Conservation (phyloP, 164 flowering plant species). For the Pachysandra terminalis region DNA sequence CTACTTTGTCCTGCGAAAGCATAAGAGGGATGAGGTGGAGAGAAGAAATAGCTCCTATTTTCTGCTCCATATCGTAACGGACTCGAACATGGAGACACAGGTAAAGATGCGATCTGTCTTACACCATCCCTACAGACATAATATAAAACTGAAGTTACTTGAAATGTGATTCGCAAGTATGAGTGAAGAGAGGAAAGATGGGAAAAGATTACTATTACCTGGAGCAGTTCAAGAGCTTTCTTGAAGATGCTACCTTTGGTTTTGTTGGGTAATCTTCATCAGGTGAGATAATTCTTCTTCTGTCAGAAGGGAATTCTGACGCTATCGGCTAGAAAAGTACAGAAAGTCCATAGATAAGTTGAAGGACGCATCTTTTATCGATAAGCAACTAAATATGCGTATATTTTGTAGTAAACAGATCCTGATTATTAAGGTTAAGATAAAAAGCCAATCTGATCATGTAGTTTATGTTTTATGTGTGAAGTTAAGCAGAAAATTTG, state of each 20-base stretch:
- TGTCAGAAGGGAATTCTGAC: slow-evolving; percentile 35
- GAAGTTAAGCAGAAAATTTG: background rate
- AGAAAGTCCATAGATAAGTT: background rate
- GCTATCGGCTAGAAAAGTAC: slow-evolving; percentile 37
- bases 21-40: slow-evolving; percentile 71
- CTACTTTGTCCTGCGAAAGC: slow-evolving; percentile 24
- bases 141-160: too few relatives aligned
- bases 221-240: slow-evolving; percentile 32
- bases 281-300: slow-evolving; percentile 18
- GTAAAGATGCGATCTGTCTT: slow-evolving; percentile 28
- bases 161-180: background rate
- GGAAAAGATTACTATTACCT: slow-evolving; percentile 40
- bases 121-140: slow-evolving; percentile 17
- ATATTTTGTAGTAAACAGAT: background rate
- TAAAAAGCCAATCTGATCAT: background rate
- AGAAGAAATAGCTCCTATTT: slow-evolving; percentile 46
- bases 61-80: slow-evolving; percentile 37
- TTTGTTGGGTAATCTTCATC: slow-evolving; percentile 39
- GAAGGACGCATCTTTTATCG: too few relatives aligned
- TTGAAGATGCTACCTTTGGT: slow-evolving; percentile 20
- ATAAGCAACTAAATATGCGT: too few relatives aligned
- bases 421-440: background rate
- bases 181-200: background rate
- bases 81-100: slow-evolving; percentile 33
- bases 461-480: too few relatives aligned